Conservation (phyloP, 2,329 filamentous ascomycete genomes). For the Chrysoporthe austroafricana region DNA sequence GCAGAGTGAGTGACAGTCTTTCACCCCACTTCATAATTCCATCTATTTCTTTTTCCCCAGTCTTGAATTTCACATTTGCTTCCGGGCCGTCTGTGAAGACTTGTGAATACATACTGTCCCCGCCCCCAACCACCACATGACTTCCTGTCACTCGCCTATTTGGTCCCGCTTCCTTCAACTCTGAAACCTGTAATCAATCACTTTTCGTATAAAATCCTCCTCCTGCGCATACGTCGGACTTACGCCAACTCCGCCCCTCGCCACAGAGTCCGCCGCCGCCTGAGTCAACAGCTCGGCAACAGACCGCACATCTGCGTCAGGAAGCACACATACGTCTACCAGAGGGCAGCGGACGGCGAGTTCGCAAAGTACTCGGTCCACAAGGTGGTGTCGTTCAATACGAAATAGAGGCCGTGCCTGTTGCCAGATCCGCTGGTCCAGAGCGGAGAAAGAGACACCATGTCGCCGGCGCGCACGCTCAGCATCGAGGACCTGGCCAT, state of each 20-base stretch:
- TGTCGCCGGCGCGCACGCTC: slow-evolving; percentile 21
- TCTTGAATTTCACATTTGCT: no score
- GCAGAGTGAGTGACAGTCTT: slow-evolving; percentile 23
- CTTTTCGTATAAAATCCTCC: no score
- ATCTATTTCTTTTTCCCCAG: not conserved
- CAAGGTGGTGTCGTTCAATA: slow-evolving; percentile 26
- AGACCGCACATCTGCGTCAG: slow-evolving; percentile 22
- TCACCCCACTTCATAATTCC: not conserved
- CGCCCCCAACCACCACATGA: not conserved
- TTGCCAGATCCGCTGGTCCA: no score
- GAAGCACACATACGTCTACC: slow-evolving; percentile 23
- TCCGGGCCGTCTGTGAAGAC: not conserved
- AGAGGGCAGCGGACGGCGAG: slow-evolving; percentile 34
- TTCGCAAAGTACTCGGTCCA: slow-evolving; percentile 27
- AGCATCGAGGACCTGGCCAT: slow-evolving; percentile 19
- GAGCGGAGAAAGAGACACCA: not conserved
- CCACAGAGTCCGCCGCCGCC: slow-evolving; percentile 24
- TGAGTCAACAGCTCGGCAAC: slow-evolving; percentile 19
- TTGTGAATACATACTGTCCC: not conserved
- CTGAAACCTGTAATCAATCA: no score
- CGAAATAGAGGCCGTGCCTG: not conserved
- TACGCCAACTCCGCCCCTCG: not conserved
- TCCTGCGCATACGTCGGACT: slow-evolving; percentile 3
- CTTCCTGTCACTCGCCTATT: not conserved
- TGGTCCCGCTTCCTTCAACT: not conserved